phyloP scores from a whole-genome alignment of 352 stramenopile genomes.

The Phytophthora podocarpi region DNA sequence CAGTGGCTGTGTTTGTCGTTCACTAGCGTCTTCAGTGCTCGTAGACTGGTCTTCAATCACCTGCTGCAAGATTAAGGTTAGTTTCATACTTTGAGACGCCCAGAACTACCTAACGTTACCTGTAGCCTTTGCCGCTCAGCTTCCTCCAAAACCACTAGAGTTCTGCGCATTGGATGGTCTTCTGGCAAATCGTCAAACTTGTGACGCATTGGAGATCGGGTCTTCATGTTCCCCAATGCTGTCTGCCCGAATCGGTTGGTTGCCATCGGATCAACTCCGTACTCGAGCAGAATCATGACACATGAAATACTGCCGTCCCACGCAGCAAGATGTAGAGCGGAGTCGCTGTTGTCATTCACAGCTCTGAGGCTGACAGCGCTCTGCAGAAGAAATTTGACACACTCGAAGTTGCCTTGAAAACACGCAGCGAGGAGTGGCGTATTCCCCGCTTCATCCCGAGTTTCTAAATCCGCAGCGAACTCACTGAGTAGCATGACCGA shows the following conservation, averaged over 20 bases:
- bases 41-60: conserved; percentile 21
- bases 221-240: conserved; percentile 63
- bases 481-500: conserved; percentile 71
- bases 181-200: conserved; percentile 64
- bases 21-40: conserved; percentile 12
- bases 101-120: too few relatives aligned
- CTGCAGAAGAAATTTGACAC: conserved; percentile 72
- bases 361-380: conserved; percentile 60
- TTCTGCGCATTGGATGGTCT: conserved; percentile 57
- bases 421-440: conserved; percentile 71
- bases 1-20: background rate
- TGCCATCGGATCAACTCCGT: conserved; percentile 52
- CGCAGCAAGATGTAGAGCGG: conserved; percentile 68
- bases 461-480: conserved; percentile 67
- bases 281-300: conserved; percentile 70
- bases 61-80: conserved; percentile 13
- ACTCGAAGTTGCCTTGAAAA: conserved; percentile 71
- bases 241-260: conserved; percentile 59
- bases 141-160: conserved; percentile 52
- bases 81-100: too few relatives aligned
- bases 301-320: conserved; percentile 69
- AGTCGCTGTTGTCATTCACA: conserved; percentile 52
- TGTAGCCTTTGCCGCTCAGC: conserved; percentile 30
- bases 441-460: conserved; percentile 66
- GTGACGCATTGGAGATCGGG: conserved; percentile 61